phyloP scores from a whole-genome alignment of 441 rosid genomes.

The Gossypium aridum region DNA sequence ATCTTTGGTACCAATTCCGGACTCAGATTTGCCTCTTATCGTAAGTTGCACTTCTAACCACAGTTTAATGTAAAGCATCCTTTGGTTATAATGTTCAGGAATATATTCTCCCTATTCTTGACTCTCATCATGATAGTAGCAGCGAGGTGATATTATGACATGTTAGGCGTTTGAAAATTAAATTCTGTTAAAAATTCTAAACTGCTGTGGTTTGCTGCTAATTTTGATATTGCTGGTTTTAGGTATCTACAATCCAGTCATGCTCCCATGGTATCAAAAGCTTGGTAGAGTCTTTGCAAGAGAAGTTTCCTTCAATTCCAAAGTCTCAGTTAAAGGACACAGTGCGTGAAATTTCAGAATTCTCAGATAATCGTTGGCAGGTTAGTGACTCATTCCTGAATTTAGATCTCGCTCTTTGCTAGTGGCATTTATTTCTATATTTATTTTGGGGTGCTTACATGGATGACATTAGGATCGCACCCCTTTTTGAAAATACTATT shows the following conservation, averaged over 20 bases:
- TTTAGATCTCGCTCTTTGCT: not conserved
- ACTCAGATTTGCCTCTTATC: slow-evolving; percentile 51
- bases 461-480: not conserved
- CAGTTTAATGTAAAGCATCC: not conserved
- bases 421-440: not conserved
- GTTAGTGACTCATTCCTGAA: slow-evolving; percentile 31
- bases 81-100: not conserved
- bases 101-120: not conserved
- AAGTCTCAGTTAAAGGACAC: slow-evolving; percentile 57
- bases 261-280: slow-evolving; percentile 54
- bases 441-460: not conserved
- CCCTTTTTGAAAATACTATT: not conserved
- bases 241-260: slow-evolving; percentile 71
- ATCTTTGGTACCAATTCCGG: slow-evolving; percentile 33
- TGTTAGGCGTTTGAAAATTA: not conserved
- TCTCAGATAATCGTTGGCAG: slow-evolving; percentile 81
- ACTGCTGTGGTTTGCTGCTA: slow-evolving; percentile 9
- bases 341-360: slow-evolving; percentile 87
- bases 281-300: slow-evolving; percentile 64
- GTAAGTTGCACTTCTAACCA: slow-evolving; percentile 36
- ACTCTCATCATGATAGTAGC: not conserved
- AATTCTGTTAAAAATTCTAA: not conserved
- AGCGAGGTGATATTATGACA: not conserved
- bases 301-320: slow-evolving; percentile 59
- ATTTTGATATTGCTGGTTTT: slow-evolving; percentile 13